Evolutionary conservation across 2,329 filamentous ascomycete species (phyloP), one percentile per base, ranked within the genome.

Genomic region (Alternaria metachromatica): DNA sequence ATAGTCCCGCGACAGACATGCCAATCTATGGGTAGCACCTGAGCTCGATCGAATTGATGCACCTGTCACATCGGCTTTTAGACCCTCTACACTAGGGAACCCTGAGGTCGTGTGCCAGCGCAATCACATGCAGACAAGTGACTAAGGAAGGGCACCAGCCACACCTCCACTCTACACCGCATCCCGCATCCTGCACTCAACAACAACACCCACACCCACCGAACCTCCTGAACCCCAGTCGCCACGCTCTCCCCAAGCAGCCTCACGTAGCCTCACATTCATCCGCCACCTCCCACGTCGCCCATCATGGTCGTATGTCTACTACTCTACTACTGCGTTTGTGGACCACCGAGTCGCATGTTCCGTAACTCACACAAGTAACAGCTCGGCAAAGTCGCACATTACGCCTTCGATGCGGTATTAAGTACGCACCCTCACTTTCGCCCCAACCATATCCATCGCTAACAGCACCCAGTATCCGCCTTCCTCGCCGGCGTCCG

Each of bases 401-500:
- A 98, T 85, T 97, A 96, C 85, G 93, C 94, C 77, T 95, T 98
- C 81, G 95, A 98, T 83, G 95, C 95, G 69, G 93, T 98, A 72
- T 89, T 98, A 75, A 85, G 93, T 96, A 88, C 75, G 91, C 33
- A 46, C 58, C 49, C 55, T 23, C 44, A 50, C 50, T 50, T 61
- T 43, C 56, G 49, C 60, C 41, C 57, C 48, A 54, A 51, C 18
- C 11, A 10, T 13, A 23, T 11, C 46, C 61, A 12, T 37, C 43
- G 59, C 74, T 75, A 45, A 76, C 66, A 60, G 33, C 28, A 4
- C 21, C 5, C 71, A 96, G 92, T 99, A 81, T 99, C 96, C 76
- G 93, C 96, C 68, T 95, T 98, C 81, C 90, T 99, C 71, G 96
- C 96, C 43, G 96, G 96, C 76, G 94, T 99, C 86, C 96, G 97